Evolutionary conservation across 352 stramenopile species (phyloP), one percentile per base, ranked within the genome.

Genomic region (Pythium scleroteichum): DNA sequence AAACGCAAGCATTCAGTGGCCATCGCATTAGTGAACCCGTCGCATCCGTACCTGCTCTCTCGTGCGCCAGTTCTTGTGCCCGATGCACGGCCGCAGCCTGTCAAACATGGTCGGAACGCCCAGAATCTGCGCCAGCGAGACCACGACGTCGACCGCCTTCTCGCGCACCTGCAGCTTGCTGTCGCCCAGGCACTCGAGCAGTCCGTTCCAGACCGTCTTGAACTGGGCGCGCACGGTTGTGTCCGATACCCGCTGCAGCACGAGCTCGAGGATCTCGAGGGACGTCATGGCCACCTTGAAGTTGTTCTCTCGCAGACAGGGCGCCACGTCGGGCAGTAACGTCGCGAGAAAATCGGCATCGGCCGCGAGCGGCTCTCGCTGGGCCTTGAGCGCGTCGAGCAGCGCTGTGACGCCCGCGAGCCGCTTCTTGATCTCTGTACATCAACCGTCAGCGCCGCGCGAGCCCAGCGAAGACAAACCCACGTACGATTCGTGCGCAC

Each of bases 11-110:
- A 26, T 48, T 4, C 3, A 26, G 4, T 13, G 24, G 19, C 41
- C 41, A 48, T 26, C 19, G 14, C 14, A 12, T 26, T 7, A 44
- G 16, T 44, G 14, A 29, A 33, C n/a, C 12, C 0, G 46, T 39
- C n/a, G n/a, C n/a, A n/a, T n/a, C n/a, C n/a, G 23, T 24, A 94
- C 85, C 76, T 92, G 85, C 41, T 94, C 84, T 27, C 86, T 70
- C 6, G 79, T 89, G 20, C 86, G 75, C 86, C 86, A 95, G 60
- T 95, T 95, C 72, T 94, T 93, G 70, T 95, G 86, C 17, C 45
- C 60, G 13, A 69, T 52, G 27, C 77, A 87, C 19, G 74, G 72
- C 60, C 46, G 33, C 35, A 69, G 20, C 33, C 59, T 46, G 13
- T 95, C 83, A 23, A 93, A 64, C 41, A 91, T 67, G 4, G 59